A percentile compares a stretch with the other conserved stretches of the same genome.
Conservation (phyloP, 2,329 filamentous ascomycete genomes). For the Zalaria obscura region DNA sequence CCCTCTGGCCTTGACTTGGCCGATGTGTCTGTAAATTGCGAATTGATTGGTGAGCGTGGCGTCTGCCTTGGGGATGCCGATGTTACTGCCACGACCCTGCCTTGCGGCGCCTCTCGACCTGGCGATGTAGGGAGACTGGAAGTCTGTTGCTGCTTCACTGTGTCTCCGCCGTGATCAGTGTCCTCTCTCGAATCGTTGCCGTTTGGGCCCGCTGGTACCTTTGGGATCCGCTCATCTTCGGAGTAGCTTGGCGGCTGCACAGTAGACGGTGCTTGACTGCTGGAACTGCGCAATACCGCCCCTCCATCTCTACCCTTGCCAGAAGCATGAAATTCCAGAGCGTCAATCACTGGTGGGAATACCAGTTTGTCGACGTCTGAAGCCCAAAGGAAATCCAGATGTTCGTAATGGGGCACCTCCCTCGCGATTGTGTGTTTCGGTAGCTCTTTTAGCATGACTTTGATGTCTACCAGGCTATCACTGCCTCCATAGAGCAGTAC, state of each 20-base stretch:
- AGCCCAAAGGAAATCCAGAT: constrained; percentile 94
- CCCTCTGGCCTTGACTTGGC: constrained; percentile 5
- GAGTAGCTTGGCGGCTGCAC: constrained; percentile 6
- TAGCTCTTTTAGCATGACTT: constrained; percentile 79
- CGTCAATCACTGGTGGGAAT: constrained; percentile 83
- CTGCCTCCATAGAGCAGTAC: constrained; percentile 87
- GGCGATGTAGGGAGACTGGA: not conserved
- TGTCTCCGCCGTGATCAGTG: not conserved
- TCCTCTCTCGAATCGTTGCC: not conserved
- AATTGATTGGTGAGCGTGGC: constrained; percentile 1
- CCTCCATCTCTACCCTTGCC: constrained; percentile 1
- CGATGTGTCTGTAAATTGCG: constrained; percentile 3
- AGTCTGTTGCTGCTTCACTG: not conserved
- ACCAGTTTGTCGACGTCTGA: constrained; percentile 70
- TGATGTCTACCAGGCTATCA: constrained; percentile 88
- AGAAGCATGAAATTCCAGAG: constrained; percentile 52
- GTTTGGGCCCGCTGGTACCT: constrained; percentile 2
- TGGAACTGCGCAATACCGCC: constrained; percentile 1
- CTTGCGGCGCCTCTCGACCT: not conserved
- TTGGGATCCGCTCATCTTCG: constrained; percentile 3
- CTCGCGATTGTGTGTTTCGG: constrained; percentile 73
- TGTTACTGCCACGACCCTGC: not conserved
- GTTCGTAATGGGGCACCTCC: constrained; percentile 85
- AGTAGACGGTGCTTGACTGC: constrained; percentile 2
- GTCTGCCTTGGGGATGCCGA: not conserved